These are phyloP conservation scores for Rhizopogon rudus DNA, from an alignment of 768 basidiomycete species.

Conservation along the genomic window DNA sequence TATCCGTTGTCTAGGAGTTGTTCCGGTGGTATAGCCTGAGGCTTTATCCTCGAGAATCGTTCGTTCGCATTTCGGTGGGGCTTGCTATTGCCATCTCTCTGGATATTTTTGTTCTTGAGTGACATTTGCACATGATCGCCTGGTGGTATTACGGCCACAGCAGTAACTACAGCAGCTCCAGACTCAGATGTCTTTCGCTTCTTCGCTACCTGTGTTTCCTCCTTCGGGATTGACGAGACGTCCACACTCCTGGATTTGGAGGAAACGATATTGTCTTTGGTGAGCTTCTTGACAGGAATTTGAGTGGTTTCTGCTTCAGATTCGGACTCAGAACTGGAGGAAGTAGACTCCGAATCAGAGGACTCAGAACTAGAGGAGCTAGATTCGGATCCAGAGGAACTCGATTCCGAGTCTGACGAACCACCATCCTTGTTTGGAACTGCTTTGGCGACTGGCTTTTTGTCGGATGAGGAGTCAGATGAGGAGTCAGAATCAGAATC, in stretches of 20 bases:
- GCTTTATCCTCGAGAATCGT: slow-evolving; percentile 80
- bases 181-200: slow-evolving; percentile 53
- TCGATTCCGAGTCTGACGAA: neutral
- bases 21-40: slow-evolving; percentile 43
- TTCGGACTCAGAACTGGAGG: neutral
- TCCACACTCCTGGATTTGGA: slow-evolving; percentile 19
- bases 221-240: slow-evolving; percentile 4
- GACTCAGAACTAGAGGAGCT: slow-evolving; percentile 3
- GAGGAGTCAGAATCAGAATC: slow-evolving; percentile 12
- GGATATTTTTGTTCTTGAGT: neutral
- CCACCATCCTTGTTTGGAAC: neutral
- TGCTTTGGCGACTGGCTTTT: neutral
- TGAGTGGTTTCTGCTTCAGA: slow-evolving; percentile 5
- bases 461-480: neutral
- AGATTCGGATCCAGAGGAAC: neutral
- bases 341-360: slow-evolving; percentile 11
- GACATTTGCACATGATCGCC: neutral
- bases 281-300: neutral
- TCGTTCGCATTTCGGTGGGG: slow-evolving; percentile 40
- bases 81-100: slow-evolving; percentile 15
- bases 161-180: slow-evolving; percentile 45
- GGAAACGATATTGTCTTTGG: neutral
- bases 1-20: slow-evolving; percentile 69
- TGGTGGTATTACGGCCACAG: slow-evolving; percentile 25
- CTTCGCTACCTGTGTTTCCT: slow-evolving; percentile 39